A percentile compares a stretch with the other conserved stretches of the same genome.
phyloP scores from a whole-genome alignment of 441 rosid species.

The Brassica balearica region DNA sequence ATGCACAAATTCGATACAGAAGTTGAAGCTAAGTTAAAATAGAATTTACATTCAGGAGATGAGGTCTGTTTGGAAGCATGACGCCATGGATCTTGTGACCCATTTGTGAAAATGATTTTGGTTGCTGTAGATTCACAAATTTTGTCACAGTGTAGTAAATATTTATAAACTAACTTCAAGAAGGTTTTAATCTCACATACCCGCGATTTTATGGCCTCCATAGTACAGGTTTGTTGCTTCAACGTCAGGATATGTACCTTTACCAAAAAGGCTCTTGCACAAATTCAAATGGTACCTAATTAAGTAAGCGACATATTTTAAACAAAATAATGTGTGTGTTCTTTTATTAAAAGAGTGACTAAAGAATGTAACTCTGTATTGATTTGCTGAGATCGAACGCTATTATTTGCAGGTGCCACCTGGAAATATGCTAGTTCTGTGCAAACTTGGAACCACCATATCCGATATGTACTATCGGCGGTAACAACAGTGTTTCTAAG shows the following conservation, averaged over 20 bases:
- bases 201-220: slow-evolving; percentile 82
- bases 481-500: slow-evolving; percentile 56
- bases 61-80: slow-evolving; percentile 83
- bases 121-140: slow-evolving; percentile 58
- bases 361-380: slow-evolving; percentile 60
- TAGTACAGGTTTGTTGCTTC: slow-evolving; percentile 78
- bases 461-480: slow-evolving; percentile 55
- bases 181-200: slow-evolving; percentile 40
- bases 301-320: background rate
- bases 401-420: slow-evolving; percentile 84
- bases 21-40: background rate
- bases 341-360: background rate
- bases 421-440: slow-evolving; percentile 93
- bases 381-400: slow-evolving; percentile 80
- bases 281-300: slow-evolving; percentile 80
- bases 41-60: slow-evolving; percentile 67
- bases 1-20: background rate
- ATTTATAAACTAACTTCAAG: background rate
- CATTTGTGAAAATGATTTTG: slow-evolving; percentile 80
- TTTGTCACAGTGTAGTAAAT: background rate
- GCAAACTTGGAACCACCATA: slow-evolving; percentile 98
- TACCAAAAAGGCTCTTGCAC: slow-evolving; percentile 79
- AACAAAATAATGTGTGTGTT: slow-evolving; percentile 9
- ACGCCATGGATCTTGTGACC: slow-evolving; percentile 96
- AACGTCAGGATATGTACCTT: slow-evolving; percentile 73